Conservation (phyloP, 169 alveolate species). For the Cryptosporidium bovis region DNA sequence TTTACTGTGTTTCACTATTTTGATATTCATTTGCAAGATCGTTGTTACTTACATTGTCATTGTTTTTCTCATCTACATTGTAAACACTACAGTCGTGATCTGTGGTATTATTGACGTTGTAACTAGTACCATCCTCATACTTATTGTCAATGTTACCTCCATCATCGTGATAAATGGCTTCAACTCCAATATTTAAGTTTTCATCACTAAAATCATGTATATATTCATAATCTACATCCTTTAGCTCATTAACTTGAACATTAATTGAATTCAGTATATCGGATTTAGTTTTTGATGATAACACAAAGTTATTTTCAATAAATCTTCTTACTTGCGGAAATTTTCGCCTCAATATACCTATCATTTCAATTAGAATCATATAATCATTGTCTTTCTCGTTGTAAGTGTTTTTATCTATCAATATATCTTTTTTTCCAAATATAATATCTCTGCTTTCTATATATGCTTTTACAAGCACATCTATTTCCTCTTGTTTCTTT, state of each 20-base stretch:
- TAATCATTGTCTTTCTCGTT: background rate
- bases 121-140: background rate
- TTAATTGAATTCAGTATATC: background rate
- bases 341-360: slow-evolving; percentile 31
- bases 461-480: slow-evolving; percentile 40
- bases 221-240: slow-evolving; percentile 11
- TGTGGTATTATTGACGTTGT: too few species aligned
- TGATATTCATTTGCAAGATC: too few species aligned
- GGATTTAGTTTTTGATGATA: slow-evolving; percentile 32
- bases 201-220: slow-evolving; percentile 8
- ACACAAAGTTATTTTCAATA: slow-evolving; percentile 24
- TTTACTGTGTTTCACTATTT: too few species aligned
- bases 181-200: too few species aligned
- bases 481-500: slow-evolving; percentile 50
- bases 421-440: background rate
- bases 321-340: slow-evolving; percentile 34
- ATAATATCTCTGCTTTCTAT: slow-evolving; percentile 29
- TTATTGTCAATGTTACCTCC: background rate
- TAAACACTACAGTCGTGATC: too few species aligned
- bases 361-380: slow-evolving; percentile 22
- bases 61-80: too few species aligned
- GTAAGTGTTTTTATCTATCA: background rate
- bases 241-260: background rate
- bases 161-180: too few species aligned
- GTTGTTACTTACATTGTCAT: too few species aligned